These are phyloP conservation scores for Amylostereum chailletii DNA, from an alignment of 1,284 basidiomycete species.

Conservation along the genomic window DNA sequence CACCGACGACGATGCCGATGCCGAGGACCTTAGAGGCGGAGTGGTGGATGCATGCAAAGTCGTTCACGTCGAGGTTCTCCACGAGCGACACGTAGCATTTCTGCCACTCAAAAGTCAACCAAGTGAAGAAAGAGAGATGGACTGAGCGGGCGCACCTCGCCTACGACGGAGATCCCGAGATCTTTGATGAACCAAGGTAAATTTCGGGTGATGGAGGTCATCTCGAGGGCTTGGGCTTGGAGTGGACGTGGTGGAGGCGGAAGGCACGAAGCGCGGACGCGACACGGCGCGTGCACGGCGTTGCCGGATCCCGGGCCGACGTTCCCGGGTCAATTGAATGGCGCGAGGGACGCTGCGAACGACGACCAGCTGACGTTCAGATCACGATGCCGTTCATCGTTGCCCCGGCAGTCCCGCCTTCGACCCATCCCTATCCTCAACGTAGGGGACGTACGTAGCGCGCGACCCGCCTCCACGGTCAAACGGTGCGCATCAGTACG, in stretches of 20 bases:
- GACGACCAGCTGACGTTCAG: no score
- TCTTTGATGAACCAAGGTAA: conserved; percentile 79
- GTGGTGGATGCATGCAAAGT: conserved; percentile 84
- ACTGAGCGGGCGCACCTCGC: conserved; percentile 46
- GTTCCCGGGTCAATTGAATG: no score
- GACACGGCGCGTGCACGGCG: neutral
- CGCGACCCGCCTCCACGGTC: no score
- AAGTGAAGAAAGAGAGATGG: neutral
- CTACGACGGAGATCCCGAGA: conserved; percentile 75
- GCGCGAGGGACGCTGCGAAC: no score
- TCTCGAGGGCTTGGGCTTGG: conserved; percentile 20
- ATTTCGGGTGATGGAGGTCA: conserved; percentile 65
- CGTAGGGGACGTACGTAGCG: no score
- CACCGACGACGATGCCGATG: conserved; percentile 87
- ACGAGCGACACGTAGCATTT: conserved; percentile 90
- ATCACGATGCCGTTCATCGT: no score
- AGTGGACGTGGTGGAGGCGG: neutral
- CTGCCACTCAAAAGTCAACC: conserved; percentile 27
- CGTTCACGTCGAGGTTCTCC: conserved; percentile 80
- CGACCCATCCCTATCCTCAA: no score
- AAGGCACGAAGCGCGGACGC: neutral
- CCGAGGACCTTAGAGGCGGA: conserved; percentile 90
- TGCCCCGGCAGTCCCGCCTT: no score
- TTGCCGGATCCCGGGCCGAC: neutral
- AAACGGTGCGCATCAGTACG: no score